Evolutionary conservation across 1,284 basidiomycete genomes (phyloP), one percentile per base, ranked within the genome.

Genomic region (Austroboletus olivaceoglutinosus): DNA sequence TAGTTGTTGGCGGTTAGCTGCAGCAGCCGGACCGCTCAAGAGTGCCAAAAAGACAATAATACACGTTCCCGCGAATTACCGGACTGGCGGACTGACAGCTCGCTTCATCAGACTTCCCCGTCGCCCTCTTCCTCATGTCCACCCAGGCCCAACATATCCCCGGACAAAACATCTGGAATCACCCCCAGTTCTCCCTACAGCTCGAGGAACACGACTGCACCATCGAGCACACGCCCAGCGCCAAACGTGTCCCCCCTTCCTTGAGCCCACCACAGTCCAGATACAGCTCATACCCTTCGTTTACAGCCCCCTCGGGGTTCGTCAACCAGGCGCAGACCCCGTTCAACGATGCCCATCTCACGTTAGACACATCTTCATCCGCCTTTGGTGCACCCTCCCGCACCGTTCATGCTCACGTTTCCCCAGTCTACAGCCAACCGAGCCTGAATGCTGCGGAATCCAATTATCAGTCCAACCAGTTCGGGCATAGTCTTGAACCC

Each of bases 161-260:
- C 1, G 37, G 34, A 6, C 53, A 60, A 25, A 47, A 43, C 36
- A 16, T 50, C 8, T 70, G 68, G 68, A 51, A 56, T 36, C 56
- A 56, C 2, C 25, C 54, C 5, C 56, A 58, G 15, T 58, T 54
- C 47, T 52, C 69, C 9, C 64, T 72, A 18, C 75, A 76, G 52
- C 68, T 74, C 33, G 73, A 77, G 53, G 73, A 76, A 19, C 65
- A 73, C 44, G 48, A 59, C 41, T 57, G 64, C 60, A 15, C 58
- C 47, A 13, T 54, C 40, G 49, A 58, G 29, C 2, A 57, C 50
- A 37, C 61, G n/a, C n/a, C 51, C 9, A 42, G 42, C 43, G 33
- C 54, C 19, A 58, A 43, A 27, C 54, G 19, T 11, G 51, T 51
- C 9, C 40, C 50, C 18, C 64, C n/a, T n/a, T n/a, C n/a, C n/a